These are phyloP conservation scores for Trichoderma breve DNA, from an alignment of 2,329 filamentous ascomycete genomes.

Conservation along the genomic window DNA sequence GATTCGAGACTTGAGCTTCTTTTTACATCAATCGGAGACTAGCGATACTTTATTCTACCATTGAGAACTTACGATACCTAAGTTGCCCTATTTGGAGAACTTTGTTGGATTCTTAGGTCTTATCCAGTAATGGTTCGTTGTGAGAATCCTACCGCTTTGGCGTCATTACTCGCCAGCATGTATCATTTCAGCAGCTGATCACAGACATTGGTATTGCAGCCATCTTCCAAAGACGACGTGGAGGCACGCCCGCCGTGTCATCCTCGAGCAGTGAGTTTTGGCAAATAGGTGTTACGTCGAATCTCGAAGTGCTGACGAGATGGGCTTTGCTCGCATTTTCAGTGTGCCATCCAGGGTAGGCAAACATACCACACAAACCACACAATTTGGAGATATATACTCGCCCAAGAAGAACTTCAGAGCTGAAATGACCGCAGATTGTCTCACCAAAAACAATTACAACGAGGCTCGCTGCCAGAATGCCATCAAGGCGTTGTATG, in stretches of 20 bases:
- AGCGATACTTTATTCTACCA: neutral
- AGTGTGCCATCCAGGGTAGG: constrained; percentile 89
- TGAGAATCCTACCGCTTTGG: neutral
- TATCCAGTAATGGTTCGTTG: constrained; percentile 7
- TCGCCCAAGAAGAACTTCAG: neutral
- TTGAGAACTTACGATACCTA: neutral
- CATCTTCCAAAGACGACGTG: constrained; percentile 63
- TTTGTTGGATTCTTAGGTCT: neutral
- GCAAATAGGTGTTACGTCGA: no score
- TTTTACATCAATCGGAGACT: neutral
- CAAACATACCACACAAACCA: no score
- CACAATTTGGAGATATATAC: neutral
- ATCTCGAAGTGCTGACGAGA: neutral
- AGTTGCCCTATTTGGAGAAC: neutral
- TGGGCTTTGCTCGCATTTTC: neutral
- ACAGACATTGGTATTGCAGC: constrained; percentile 4
- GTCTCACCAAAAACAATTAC: constrained; percentile 79
- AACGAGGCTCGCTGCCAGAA: constrained; percentile 79
- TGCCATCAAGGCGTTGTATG: constrained; percentile 81
- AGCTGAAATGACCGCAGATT: constrained; percentile 55
- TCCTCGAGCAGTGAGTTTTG: constrained; percentile 67
- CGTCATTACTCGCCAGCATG: neutral
- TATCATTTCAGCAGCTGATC: neutral
- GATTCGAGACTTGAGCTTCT: neutral
- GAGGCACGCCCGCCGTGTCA: constrained; percentile 78